Conservation (phyloP, 139 green algal species). For the Micromonas pusilla region DNA sequence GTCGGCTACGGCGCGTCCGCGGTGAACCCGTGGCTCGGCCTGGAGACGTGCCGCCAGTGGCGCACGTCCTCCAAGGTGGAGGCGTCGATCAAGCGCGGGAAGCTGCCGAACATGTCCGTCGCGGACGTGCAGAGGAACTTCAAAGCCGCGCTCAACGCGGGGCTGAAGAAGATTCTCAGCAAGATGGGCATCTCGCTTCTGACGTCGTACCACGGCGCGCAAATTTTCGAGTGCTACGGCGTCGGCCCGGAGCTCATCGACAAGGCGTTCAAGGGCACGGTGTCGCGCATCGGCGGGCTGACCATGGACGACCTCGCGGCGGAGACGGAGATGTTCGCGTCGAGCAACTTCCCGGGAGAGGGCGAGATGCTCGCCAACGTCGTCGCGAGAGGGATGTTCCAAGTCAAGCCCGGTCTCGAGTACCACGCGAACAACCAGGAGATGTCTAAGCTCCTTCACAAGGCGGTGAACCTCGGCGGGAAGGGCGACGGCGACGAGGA, state of each 20-base stretch:
- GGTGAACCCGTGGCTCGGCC: conserved; percentile 92
- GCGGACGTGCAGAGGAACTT: conserved; percentile 64
- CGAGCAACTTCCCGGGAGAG: conserved; percentile 78
- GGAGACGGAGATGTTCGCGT: conserved; percentile 84
- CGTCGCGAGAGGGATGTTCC: conserved; percentile 96
- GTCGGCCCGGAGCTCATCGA: conserved; percentile 86
- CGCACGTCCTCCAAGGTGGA: conserved; percentile 55
- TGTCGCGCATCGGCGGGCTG: conserved; percentile 94
- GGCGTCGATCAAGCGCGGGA: conserved; percentile 83
- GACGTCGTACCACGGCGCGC: conserved; percentile 57
- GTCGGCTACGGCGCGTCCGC: conserved; percentile 95
- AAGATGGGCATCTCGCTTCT: conserved; percentile 99
- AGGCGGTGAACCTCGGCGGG: conserved; percentile 71
- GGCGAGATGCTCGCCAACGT: conserved; percentile 83
- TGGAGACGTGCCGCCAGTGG: conserved; percentile 94
- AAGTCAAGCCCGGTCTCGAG: conserved; percentile 75
- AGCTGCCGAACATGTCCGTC: conserved; percentile 69
- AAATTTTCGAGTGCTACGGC: conserved; percentile 99
- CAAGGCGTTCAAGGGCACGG: conserved; percentile 51
- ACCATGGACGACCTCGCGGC: conserved; percentile 80
- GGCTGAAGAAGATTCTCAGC: conserved; percentile 97
- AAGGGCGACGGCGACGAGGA: conserved; percentile 29
- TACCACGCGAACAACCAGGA: conserved; percentile 98
- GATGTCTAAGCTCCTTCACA: conserved; percentile 99
- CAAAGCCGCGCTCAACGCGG: conserved; percentile 71